phyloP scores from a whole-genome alignment of 208 protist species.

The Phytomonas francai region DNA sequence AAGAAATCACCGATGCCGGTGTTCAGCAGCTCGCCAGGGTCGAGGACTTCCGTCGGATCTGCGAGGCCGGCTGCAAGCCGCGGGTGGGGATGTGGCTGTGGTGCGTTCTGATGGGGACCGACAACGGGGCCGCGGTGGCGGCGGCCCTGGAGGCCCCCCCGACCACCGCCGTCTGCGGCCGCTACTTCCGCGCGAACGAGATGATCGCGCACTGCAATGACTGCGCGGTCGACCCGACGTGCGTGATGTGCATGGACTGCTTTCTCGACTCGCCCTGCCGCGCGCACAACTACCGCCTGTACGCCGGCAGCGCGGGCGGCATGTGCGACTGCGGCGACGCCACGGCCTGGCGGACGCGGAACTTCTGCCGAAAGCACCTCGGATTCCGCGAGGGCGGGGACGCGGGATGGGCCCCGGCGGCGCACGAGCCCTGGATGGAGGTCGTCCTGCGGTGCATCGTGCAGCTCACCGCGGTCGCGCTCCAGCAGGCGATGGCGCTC shows the following conservation, averaged over 20 bases:
- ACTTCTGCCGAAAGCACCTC: conserved; percentile 57
- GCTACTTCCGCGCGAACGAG: conserved; percentile 35
- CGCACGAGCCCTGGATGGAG: conserved; percentile 33
- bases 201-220: conserved; percentile 82
- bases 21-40: conserved; percentile 22
- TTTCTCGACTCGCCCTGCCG: conserved; percentile 79
- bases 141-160: conserved; percentile 8
- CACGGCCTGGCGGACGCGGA: conserved; percentile 57
- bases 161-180: conserved; percentile 43
- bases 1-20: conserved; percentile 27
- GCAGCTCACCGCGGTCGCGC: conserved; percentile 28
- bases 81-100: conserved; percentile 34
- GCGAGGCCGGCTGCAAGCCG: conserved; percentile 18
- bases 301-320: conserved; percentile 51
- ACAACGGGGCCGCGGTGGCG: conserved; percentile 8
- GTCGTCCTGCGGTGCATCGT: conserved; percentile 32
- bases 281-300: conserved; percentile 68
- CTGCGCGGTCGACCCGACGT: conserved; percentile 78
- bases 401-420: conserved; percentile 6
- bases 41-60: conserved; percentile 7
- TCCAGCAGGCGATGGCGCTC: conserved; percentile 18
- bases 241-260: conserved; percentile 89
- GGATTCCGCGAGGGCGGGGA: conserved; percentile 13
- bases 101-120: conserved; percentile 13
- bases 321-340: conserved; percentile 94